Conservation (phyloP, 2,329 filamentous ascomycete genomes). For the Dendrostoma leiphaemia region DNA sequence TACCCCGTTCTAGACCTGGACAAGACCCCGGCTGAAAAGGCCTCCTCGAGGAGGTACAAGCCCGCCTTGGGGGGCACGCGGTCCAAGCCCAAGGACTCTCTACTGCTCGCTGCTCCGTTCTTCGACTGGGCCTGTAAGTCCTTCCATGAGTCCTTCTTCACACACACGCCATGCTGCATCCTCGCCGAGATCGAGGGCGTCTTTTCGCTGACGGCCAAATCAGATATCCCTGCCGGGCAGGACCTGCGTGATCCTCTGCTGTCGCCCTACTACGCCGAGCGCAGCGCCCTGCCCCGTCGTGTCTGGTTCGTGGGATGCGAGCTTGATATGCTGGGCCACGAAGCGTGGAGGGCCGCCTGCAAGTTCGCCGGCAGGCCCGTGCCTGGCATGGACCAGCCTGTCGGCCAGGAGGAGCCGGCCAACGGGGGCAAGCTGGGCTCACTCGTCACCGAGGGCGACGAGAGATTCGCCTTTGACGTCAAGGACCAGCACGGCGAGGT, state of each 20-base stretch:
- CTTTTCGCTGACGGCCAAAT: too few relatives aligned
- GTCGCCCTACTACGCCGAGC: conserved; percentile 34
- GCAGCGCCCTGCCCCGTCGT: conserved; percentile 35
- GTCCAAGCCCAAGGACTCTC: conserved; percentile 24
- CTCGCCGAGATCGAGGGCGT: too few relatives aligned
- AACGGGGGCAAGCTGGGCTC: conserved; percentile 23
- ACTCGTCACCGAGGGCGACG: conserved; percentile 24
- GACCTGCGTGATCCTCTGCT: conserved; percentile 37
- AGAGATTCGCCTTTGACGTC: conserved; percentile 28
- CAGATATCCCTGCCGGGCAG: conserved; percentile 32
- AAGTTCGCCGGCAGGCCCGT: conserved; percentile 31
- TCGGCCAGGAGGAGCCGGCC: conserved; percentile 28
- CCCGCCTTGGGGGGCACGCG: conserved; percentile 29
- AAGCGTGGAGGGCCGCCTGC: conserved; percentile 37
- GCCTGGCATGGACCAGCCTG: conserved; percentile 25
- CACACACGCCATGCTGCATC: too few relatives aligned
- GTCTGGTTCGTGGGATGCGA: conserved; percentile 44
- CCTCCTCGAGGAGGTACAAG: conserved; percentile 35
- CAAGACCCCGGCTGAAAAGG: conserved; percentile 27
- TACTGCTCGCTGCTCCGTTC: conserved; percentile 26
- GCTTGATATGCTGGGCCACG: conserved; percentile 44
- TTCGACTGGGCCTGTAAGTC: conserved; percentile 40
- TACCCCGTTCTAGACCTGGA: conserved; percentile 45
- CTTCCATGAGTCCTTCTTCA: too few relatives aligned
- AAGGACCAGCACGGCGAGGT: conserved; percentile 22